phyloP scores from a whole-genome alignment of 352 stramenopile species.

The Phytophthora kernoviae region DNA sequence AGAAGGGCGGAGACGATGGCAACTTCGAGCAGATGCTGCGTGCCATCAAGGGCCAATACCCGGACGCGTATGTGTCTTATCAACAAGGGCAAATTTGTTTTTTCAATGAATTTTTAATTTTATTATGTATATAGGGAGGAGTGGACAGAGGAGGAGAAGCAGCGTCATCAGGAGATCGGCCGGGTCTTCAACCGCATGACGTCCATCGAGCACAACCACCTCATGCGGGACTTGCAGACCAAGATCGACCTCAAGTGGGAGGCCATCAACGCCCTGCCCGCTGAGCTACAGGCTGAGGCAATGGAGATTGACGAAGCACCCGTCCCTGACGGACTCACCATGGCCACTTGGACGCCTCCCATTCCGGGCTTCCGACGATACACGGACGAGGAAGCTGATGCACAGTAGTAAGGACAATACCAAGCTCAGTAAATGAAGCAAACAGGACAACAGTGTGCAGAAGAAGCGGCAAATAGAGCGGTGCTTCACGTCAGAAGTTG shows the following conservation, averaged over 20 bases:
- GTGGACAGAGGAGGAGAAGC: slow-evolving; percentile 82
- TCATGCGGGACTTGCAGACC: slow-evolving; percentile 89
- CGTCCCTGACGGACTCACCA: slow-evolving; percentile 65
- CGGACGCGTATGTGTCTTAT: slow-evolving; percentile 56
- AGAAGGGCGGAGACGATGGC: slow-evolving; percentile 52
- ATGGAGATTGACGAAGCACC: slow-evolving; percentile 69
- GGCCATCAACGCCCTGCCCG: slow-evolving; percentile 87
- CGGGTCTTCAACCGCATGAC: slow-evolving; percentile 83
- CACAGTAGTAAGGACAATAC: slow-evolving; percentile 30
- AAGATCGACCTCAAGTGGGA: slow-evolving; percentile 94
- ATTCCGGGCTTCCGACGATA: slow-evolving; percentile 88
- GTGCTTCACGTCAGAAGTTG: slow-evolving; percentile 13
- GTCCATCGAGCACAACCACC: slow-evolving; percentile 85
- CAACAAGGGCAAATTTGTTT: slow-evolving; percentile 50
- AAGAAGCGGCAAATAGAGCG: slow-evolving; percentile 31
- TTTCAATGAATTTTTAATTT: background rate
- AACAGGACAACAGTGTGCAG: slow-evolving; percentile 19
- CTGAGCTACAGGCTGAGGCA: slow-evolving; percentile 80
- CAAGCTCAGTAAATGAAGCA: slow-evolving; percentile 8
- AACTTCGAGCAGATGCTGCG: slow-evolving; percentile 90
- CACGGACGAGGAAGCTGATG: slow-evolving; percentile 57
- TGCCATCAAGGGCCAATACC: slow-evolving; percentile 78
- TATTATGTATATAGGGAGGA: slow-evolving; percentile 49
- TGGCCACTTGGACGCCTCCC: slow-evolving; percentile 88
- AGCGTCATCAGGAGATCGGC: slow-evolving; percentile 80